phyloP scores from a whole-genome alignment of 441 rosid genomes.

The Gossypium gossypioides region DNA sequence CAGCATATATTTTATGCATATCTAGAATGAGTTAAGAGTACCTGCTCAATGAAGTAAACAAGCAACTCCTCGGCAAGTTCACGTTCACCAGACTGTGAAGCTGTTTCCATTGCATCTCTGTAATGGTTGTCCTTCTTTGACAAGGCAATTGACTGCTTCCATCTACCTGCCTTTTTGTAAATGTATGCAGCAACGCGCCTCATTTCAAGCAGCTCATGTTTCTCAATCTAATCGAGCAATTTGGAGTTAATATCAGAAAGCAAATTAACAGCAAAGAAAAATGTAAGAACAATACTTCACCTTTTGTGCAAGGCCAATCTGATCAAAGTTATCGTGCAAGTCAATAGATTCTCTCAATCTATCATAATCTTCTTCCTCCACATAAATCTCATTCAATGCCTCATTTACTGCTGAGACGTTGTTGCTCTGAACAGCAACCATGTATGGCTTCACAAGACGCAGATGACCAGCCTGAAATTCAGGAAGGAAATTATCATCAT shows the following conservation, averaged over 20 bases:
- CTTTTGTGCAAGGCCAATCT: constrained; percentile 3
- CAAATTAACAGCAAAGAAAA: constrained; percentile 25
- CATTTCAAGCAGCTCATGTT: constrained; percentile 98
- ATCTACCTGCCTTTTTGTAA: constrained; percentile 97
- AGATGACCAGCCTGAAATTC: constrained; percentile 79
- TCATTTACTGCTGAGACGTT: constrained; percentile 92
- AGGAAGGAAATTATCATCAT: background rate
- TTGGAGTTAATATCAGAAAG: constrained; percentile 14
- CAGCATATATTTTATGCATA: background rate
- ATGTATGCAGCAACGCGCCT: constrained; percentile 98
- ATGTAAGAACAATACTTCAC: background rate
- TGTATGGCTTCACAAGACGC: constrained; percentile 90
- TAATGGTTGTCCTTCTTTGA: constrained; percentile 90
- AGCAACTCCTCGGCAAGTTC: constrained; percentile 6
- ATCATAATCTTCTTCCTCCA: constrained; percentile 92
- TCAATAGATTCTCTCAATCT: constrained; percentile 23
- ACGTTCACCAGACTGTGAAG: constrained; percentile 63
- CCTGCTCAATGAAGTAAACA: background rate
- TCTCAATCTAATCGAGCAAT: constrained; percentile 56
- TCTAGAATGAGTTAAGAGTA: background rate
- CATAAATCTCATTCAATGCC: constrained; percentile 79
- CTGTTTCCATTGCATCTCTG: constrained; percentile 98
- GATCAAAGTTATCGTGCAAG: background rate
- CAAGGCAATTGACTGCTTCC: constrained; percentile 97
- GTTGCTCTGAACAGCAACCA: constrained; percentile 94